Base-by-base conservation (phyloP, 208 protist species). In the Naegleria fowleri region DNA sequence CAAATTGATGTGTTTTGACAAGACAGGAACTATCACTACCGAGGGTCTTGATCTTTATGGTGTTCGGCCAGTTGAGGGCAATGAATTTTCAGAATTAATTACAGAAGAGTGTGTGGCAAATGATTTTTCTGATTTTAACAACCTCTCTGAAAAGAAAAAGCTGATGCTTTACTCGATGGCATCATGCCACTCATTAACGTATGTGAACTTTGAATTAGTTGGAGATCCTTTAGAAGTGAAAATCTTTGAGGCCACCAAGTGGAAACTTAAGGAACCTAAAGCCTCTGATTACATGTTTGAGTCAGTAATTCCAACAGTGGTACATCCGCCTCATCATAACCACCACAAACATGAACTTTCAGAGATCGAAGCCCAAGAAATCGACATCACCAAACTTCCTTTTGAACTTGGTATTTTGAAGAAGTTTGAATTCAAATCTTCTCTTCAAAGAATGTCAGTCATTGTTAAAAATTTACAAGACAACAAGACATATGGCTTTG, bases 151-250 rank as follows among this genome's bases (percentile, higher is more conserved):
- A 51, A 58, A 75, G 83, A 13, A 43, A 5, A 29, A 90, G 38
- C 16, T 33, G 5, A n/a, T 93, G 13, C 22, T 94, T 29, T 43
- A 93, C 38, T 90, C 39, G 13, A 59, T 93, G 48, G 51, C 93
- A 51, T 43, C 51, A 25, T 96, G 94, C 90, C 94, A 96, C 59
- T 92, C 93, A 11, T 51, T 96, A 0, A 84, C 88, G 0, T 13
- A 41, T 22, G 55, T 96, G 0, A 83, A 94, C 15, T 92, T 43
- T 25, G 3, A 55, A 19, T 83, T 95, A 0, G 83, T 95, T 5
- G 95, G 95, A 48, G 95, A 97, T 89, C 93, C 94, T 16, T 86
- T 97, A 0, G 95, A 97, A n/a, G 59, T 94, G 2, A 93, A 96
- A 86, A 96, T 96, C 87, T 96, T 96, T 76, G 25, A 92, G 29